Conservation (phyloP, 352 stramenopile species). For the Globisporangium abappressorium region DNA sequence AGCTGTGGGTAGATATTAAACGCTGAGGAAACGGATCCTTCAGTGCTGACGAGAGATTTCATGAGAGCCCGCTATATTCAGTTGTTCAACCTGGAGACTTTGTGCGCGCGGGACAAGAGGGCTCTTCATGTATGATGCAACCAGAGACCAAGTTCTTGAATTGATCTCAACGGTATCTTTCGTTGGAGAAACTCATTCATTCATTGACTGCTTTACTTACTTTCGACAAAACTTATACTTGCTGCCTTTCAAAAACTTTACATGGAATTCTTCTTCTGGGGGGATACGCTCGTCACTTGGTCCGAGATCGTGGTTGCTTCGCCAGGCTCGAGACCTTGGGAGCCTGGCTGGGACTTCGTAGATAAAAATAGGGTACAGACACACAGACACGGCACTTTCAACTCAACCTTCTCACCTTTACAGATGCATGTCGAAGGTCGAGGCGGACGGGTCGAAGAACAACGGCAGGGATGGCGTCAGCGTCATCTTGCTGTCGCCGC, state of each 20-base stretch:
- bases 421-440: constrained; percentile 11
- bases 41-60: no score
- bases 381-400: background rate
- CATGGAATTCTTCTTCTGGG: background rate
- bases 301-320: background rate
- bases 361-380: constrained; percentile 1
- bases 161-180: background rate
- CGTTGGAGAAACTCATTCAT: background rate
- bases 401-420: background rate
- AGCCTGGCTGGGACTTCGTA: background rate
- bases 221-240: background rate
- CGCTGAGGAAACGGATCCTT: no score
- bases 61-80: no score
- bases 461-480: constrained; percentile 4
- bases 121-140: no score
- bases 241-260: background rate
- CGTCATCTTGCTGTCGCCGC: constrained; percentile 13
- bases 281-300: background rate
- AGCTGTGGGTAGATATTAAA: no score
- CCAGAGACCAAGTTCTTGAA: no score
- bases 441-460: constrained; percentile 18
- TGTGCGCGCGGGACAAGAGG: no score
- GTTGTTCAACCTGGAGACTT: no score
- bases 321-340: background rate
- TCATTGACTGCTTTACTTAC: background rate